Base-by-base conservation (phyloP, 768 basidiomycete genomes). In the Rhizopogon roseolus region DNA sequence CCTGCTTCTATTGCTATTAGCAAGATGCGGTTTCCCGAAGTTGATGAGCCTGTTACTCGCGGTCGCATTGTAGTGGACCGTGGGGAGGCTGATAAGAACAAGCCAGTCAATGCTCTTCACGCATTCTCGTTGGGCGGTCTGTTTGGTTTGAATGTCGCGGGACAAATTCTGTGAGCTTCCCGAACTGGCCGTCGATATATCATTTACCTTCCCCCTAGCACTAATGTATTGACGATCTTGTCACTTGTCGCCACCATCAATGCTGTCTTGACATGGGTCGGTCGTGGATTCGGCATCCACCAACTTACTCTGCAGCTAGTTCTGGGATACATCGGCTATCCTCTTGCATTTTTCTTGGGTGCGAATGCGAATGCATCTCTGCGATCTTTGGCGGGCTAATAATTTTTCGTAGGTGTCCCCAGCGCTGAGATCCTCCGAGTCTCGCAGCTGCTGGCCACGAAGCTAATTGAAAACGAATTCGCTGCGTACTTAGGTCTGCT, bases 1-100 rank as follows among this genome's bases (percentile, higher is more conserved):
- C 94, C 94, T 17, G 94, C 93, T 0, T 93, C 92, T 13, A 94
- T 96, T 66, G 81, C 93, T 2, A 93, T 96, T 63, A 88, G 86
- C 66, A 96, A 96, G 71, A 76, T 95, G 62, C 89, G 93, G 41
- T 59, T 85, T 34, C 93, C 93, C 0, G 93, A 96, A 72, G 67
- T 77, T 27, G 93, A 93, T 17, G 89, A 89, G 59, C 93, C 93
- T 28, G 80, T 93, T 41, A 94, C 93, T 28, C 86, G 88, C 32
- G 93, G 93, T 11, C 81, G 74, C 34, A 80, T 94, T 54, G 80
- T 88, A 46, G 78, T 94, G 53, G 89, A 92, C 67, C 86, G 90
- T 58, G 93, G 90, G n/a, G 73, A 79, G 45, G 71, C 78, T 36
- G 71, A 78, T 22, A 76, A 82, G 58, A 63, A 78, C 63, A 64